Conservation (phyloP, 768 basidiomycete species). For the Leccinellum albellum region DNA sequence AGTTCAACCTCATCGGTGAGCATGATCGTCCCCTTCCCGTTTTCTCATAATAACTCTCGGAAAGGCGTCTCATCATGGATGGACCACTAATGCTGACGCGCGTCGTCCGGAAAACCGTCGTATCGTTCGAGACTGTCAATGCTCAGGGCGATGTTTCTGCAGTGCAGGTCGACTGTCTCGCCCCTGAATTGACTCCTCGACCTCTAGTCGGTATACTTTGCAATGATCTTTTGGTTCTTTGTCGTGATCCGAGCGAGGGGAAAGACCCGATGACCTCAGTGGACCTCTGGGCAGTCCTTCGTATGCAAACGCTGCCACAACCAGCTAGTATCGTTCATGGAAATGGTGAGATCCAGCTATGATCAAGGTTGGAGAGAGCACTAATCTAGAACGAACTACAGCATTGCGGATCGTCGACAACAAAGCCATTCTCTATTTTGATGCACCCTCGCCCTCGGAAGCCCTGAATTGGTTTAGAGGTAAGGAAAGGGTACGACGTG, state of each 20-base stretch:
- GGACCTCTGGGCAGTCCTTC: conserved; percentile 94
- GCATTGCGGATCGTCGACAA: conserved; percentile 87
- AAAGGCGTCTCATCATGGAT: conserved; percentile 89
- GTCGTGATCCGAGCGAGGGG: conserved; percentile 80
- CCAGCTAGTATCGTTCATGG: conserved; percentile 89
- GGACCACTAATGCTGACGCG: conserved; percentile 80
- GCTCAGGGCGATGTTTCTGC: conserved; percentile 72
- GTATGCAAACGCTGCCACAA: conserved; percentile 91
- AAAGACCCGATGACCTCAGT: conserved; percentile 70
- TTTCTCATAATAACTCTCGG: conserved; percentile 6
- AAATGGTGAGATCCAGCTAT: conserved; percentile 49
- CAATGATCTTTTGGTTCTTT: conserved; percentile 90
- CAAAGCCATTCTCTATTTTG: conserved; percentile 88
- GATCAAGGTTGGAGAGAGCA: neutral
- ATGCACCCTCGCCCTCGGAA: conserved; percentile 78
- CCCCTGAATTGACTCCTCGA: conserved; percentile 79
- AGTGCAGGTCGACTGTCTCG: conserved; percentile 87
- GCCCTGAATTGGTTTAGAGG: conserved; percentile 91
- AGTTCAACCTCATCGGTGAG: conserved; percentile 93
- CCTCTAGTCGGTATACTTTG: conserved; percentile 80
- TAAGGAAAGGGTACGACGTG: conserved; percentile 30
- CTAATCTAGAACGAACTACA: conserved; percentile 26
- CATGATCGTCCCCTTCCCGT: neutral
- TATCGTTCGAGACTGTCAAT: conserved; percentile 78
- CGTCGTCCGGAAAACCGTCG: conserved; percentile 82